These are phyloP conservation scores for Tetracentron sinense DNA, from an alignment of 164 flowering plant species.

Conservation along the genomic window DNA sequence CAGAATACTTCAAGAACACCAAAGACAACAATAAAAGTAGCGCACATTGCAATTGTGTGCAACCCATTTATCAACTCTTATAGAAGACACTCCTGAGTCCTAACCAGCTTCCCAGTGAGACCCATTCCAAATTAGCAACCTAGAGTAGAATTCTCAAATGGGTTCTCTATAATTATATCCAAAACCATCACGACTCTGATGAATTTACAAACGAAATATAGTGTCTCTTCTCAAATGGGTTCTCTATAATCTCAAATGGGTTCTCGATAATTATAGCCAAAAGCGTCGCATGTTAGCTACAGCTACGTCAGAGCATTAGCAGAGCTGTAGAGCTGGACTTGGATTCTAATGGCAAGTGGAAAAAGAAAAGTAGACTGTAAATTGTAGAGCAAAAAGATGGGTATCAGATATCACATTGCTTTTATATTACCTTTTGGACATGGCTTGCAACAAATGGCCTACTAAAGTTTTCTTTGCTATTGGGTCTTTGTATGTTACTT, in stretches of 20 bases:
- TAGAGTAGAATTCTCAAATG: constrained; percentile 23
- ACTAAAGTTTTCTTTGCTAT: constrained; percentile 49
- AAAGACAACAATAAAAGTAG: constrained; percentile 5
- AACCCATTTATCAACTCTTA: constrained; percentile 37
- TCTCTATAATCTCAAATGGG: too few relatives aligned
- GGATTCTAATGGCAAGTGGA: constrained; percentile 11
- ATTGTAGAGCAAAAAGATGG: constrained; percentile 16
- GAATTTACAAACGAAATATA: background rate
- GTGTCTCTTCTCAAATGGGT: background rate
- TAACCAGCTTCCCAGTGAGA: constrained; percentile 58
- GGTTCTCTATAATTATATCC: constrained; percentile 19
- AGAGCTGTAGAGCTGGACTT: constrained; percentile 53
- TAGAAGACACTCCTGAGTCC: constrained; percentile 68
- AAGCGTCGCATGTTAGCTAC: constrained; percentile 22
- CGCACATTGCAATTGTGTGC: constrained; percentile 40
- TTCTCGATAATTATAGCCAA: constrained; percentile 8
- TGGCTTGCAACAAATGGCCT: constrained; percentile 37
- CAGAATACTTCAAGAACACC: constrained; percentile 1
- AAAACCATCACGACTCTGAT: background rate
- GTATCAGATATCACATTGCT: constrained; percentile 17
- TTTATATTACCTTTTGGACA: constrained; percentile 48
- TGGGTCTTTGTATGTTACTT: constrained; percentile 45
- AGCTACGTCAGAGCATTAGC: constrained; percentile 9
- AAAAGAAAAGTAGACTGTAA: constrained; percentile 17
- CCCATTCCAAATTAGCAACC: constrained; percentile 46